A percentile compares a stretch with the other conserved stretches of the same genome.
Conservation (phyloP, 2,329 filamentous ascomycete species). For the Arthrinium phaeospermum region DNA sequence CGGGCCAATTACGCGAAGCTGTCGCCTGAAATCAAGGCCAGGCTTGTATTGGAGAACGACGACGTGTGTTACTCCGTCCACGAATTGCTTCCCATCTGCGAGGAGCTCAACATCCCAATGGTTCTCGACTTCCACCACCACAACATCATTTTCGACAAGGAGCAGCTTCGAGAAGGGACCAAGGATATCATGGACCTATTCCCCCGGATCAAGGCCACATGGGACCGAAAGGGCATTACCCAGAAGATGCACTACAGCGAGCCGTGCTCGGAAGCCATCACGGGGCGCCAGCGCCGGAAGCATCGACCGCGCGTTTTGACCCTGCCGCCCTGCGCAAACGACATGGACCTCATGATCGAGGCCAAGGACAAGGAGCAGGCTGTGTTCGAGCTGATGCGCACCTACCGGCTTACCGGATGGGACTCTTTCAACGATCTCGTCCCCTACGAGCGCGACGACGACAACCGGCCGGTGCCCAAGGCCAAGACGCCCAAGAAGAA, state of each 20-base stretch:
- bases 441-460: slow-evolving; percentile 77
- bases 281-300: slow-evolving; percentile 78
- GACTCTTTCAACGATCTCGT: slow-evolving; percentile 77
- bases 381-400: slow-evolving; percentile 91
- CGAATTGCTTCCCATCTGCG: slow-evolving; percentile 85
- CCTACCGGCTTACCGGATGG: slow-evolving; percentile 81
- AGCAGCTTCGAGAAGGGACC: slow-evolving; percentile 80
- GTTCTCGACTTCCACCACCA: slow-evolving; percentile 95
- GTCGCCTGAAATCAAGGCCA: slow-evolving; percentile 73
- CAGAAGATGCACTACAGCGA: slow-evolving; percentile 99
- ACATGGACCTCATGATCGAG: slow-evolving; percentile 99
- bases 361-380: slow-evolving; percentile 98
- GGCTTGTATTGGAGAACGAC: slow-evolving; percentile 91
- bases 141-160: slow-evolving; percentile 85
- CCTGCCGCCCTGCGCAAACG: slow-evolving; percentile 79
- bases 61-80: slow-evolving; percentile 94
- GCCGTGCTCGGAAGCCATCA: slow-evolving; percentile 76
- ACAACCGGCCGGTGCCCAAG: slow-evolving; percentile 65
- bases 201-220: slow-evolving; percentile 80
- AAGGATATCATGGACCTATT: slow-evolving; percentile 77
- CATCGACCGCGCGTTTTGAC: slow-evolving; percentile 81
- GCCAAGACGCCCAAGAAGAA: slow-evolving; percentile 51
- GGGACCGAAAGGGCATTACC: slow-evolving; percentile 81
- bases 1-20: slow-evolving; percentile 73
- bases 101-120: slow-evolving; percentile 91